Base-by-base conservation (phyloP, 1,139 yeast genomes). In the Arxiozyma bovina region DNA sequence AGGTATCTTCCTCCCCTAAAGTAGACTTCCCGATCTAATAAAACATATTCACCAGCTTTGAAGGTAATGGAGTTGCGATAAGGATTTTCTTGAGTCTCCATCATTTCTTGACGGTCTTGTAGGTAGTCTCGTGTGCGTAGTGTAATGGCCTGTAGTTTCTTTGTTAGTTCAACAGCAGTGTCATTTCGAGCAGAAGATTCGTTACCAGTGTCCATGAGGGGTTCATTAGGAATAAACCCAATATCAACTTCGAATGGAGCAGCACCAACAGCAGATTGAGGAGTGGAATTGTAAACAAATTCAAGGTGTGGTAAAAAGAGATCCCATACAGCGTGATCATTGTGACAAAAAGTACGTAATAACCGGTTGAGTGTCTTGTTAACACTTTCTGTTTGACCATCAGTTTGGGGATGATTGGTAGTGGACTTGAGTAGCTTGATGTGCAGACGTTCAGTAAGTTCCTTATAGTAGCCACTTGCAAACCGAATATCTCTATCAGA, bases 41-140 rank as follows among this genome's bases (percentile, higher is more conserved):
- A 23, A 2, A 89, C 87, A 69, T 78, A 85, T 73, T 93, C 98
- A 73, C 91, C 93, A 50, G 91, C 96, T 9, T 98, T 93, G 74
- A 93, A 93, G 21, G 97, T 93, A 56, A 91, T 98, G 54, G 98
- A n/a, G 74, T 91, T 98, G 59, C 98, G 98, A 12, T 17, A 20
- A 5, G 27, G 34, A 43, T 57, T 57, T 12, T 45, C 27, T 12
- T 42, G 23, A 15, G n/a, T 11, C 30, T 57, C 56, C 54, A 51
- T 53, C 7, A 20, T 21, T 12, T 21, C 54, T 38, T 45, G 55
- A n/a, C 46, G 34, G 20, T 48, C 50, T n/a, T 27, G 9, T 43
- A 56, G 38, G 6, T 41, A 45, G 30, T 57, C 59, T 4, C 30
- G 6, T 1, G 30, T 43, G 2, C 45, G 18, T 9, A 23, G 18